Base-by-base conservation (phyloP, 257 asterid species). In the Henckelia pumila region DNA sequence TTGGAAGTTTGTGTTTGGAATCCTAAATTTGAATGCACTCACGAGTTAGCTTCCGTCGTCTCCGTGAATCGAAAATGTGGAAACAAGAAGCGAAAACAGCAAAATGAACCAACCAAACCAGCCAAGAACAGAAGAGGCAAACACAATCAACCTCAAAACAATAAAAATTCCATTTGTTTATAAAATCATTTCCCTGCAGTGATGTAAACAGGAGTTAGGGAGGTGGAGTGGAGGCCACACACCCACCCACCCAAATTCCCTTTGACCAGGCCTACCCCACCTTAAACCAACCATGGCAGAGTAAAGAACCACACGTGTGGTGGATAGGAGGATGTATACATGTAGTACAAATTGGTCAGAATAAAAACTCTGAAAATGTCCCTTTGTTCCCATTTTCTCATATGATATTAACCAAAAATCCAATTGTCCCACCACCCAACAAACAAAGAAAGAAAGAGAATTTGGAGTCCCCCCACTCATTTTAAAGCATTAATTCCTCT, bases 301-400 rank as follows among this genome's bases (percentile, higher is more conserved):
- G 16, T 22, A 44, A 24, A 28, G 55, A 76, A 49, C 70, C 83
- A 69, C 84, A 76, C 80, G 84, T 76, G 84, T 61, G 84, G 81
- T 59, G 76, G 72, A 59, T 69, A 29, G 50, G 55, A 32, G 37
- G 29, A 32, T 64, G 59, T 26, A 47, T 59, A 28, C 50, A 40
- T 40, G 63, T 64, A 75, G 76, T 64, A 61, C 64, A 11, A 44
- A 65, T 70, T 22, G 23, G 77, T 67, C 74, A 77, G 78, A 77
- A 77, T 59, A 68, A 49, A 22, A 47, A 57, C 70, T 24, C 11
- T 30, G 28, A 21, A 35, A 7, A 50, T 64, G 68, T 63, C 60
- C 70, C 59, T 49, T 17, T 47, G 40, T 53, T 30, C 35, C 59
- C 20, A 17, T 6, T 22, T 3, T 61, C 22, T 17, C 44, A 70